These are phyloP conservation scores for Eimeria acervulina DNA, from an alignment of 169 alveolate species.

Conservation along the genomic window DNA sequence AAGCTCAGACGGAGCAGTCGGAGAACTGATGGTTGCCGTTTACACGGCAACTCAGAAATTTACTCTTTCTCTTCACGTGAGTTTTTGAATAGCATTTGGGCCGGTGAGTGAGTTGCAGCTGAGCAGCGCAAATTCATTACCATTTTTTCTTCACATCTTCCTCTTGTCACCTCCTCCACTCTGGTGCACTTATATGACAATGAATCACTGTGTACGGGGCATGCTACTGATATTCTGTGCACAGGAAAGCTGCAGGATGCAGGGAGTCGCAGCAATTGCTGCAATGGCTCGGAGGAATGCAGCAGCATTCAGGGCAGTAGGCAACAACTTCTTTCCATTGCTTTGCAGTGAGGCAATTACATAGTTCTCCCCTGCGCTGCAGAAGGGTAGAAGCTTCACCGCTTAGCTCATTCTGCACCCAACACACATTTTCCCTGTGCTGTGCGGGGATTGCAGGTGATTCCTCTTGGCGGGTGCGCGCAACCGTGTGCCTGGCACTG, in stretches of 20 bases:
- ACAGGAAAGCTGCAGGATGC: conserved; percentile 81
- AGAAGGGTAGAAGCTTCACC: background rate
- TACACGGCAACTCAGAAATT: conserved; percentile 67
- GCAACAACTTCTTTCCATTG: conserved; percentile 72
- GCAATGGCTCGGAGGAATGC: conserved; percentile 77
- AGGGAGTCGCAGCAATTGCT: conserved; percentile 64
- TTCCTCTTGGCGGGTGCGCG: conserved; percentile 74
- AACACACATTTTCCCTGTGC: background rate
- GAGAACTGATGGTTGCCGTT: conserved; percentile 74
- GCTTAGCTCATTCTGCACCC: background rate
- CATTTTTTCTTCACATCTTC: background rate
- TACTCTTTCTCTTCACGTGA: conserved; percentile 49
- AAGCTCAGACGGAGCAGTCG: conserved; percentile 10
- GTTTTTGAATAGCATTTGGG: background rate
- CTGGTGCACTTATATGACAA: background rate
- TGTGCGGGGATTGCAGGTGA: conserved; percentile 53
- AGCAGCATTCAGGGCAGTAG: conserved; percentile 56
- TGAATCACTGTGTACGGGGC: background rate
- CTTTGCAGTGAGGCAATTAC: conserved; percentile 54
- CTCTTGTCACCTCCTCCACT: background rate
- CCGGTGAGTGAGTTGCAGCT: background rate
- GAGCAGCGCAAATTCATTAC: background rate
- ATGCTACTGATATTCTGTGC: background rate
- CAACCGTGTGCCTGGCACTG: conserved; percentile 76
- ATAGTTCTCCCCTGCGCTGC: background rate